Evolutionary conservation across 345 rosid species (phyloP).

Genomic region (Trapa bicornis): DNA sequence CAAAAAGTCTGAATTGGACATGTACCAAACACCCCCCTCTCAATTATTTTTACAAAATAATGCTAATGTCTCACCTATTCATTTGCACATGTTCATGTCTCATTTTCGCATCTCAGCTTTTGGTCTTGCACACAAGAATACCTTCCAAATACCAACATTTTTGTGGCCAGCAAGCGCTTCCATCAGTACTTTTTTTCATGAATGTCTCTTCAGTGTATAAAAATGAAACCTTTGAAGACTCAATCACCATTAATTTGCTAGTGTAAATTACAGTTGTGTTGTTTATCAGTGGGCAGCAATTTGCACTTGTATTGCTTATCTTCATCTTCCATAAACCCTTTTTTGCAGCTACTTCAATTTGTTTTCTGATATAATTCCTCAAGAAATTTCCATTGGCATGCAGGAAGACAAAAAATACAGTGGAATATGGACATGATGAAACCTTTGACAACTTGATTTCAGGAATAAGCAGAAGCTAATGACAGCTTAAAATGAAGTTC

Average conservation of each 20-base stretch:
- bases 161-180: too few species aligned
- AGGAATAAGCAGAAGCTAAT: not conserved
- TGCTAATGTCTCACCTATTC: not conserved
- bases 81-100: too few species aligned
- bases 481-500: not conserved
- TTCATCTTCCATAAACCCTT: not conserved
- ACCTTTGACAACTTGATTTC: not conserved
- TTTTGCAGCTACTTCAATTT: not conserved
- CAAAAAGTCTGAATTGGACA: constrained; percentile 4
- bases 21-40: not conserved
- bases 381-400: not conserved
- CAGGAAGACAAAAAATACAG: not conserved
- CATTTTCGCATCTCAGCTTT: too few species aligned
- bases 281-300: not conserved
- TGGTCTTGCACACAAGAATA: too few species aligned
- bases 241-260: too few species aligned
- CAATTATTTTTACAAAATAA: too few species aligned
- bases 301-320: not conserved
- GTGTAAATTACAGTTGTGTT: too few species aligned
- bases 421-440: not conserved
- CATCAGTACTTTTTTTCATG: too few species aligned
- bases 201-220: too few species aligned
- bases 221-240: too few species aligned
- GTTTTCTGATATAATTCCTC: not conserved
- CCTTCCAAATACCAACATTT: too few species aligned